Evolutionary conservation across 371 early-diverging fungal genomes (phyloP).

Genomic region (Dentiscutata heterogama): DNA sequence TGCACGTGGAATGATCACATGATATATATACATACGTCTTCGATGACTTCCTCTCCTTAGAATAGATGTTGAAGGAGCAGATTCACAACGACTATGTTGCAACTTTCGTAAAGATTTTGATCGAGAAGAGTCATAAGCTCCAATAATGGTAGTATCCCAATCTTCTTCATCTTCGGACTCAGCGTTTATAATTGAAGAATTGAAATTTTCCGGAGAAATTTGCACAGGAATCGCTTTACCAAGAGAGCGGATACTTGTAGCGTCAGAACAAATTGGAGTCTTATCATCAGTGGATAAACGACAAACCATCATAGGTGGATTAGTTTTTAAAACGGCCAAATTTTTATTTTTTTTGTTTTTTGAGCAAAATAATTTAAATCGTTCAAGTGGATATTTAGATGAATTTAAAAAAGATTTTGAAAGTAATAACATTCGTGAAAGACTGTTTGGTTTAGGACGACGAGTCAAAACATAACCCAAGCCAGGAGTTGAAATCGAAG

Average conservation of each 20-base stretch:
- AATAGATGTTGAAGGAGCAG: slow-evolving; percentile 43
- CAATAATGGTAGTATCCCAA: neutral
- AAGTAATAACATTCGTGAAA: neutral
- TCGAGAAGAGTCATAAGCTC: neutral
- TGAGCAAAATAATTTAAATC: slow-evolving; percentile 32
- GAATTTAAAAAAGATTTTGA: neutral
- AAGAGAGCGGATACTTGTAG: neutral
- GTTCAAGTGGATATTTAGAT: neutral
- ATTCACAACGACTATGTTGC: slow-evolving; percentile 45
- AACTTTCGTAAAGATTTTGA: slow-evolving; percentile 33
- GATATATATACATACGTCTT: neutral
- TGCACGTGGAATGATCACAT: too few relatives aligned
- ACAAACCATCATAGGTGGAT: slow-evolving; percentile 50
- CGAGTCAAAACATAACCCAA: slow-evolving; percentile 21
- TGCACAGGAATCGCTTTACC: slow-evolving; percentile 11
- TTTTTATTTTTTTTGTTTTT: neutral
- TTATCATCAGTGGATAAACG: too few relatives aligned
- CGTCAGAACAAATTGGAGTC: slow-evolving; percentile 36
- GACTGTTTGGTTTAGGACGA: neutral
- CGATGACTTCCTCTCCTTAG: slow-evolving; percentile 41
- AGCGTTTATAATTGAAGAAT: neutral
- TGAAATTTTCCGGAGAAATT: neutral
- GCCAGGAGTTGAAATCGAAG: neutral
- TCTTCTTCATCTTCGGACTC: slow-evolving; percentile 35
- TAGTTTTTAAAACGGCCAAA: neutral